These are phyloP conservation scores for Cryptococcus wingfieldii DNA, from an alignment of 1,284 basidiomycete genomes.

Conservation along the genomic window DNA sequence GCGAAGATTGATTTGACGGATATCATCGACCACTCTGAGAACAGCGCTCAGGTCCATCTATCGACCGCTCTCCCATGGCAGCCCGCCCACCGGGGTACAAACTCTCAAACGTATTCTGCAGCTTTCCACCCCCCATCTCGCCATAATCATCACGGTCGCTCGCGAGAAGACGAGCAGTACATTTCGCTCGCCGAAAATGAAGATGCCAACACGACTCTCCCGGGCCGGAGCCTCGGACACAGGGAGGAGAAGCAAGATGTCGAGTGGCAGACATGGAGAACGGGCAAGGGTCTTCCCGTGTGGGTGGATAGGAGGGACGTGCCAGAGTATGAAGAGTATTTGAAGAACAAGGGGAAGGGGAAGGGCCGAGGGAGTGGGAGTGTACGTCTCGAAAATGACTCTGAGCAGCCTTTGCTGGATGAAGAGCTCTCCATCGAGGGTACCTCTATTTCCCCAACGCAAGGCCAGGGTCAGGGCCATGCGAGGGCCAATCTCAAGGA, in stretches of 20 bases:
- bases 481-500: constrained; percentile 51
- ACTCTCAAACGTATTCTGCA: constrained; percentile 14
- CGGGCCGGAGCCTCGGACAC: constrained; percentile 9
- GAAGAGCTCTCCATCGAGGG: not conserved
- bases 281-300: constrained; percentile 22
- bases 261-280: constrained; percentile 11
- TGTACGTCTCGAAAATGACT: not conserved
- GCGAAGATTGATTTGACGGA: constrained; percentile 34
- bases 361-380: not conserved
- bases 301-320: constrained; percentile 20
- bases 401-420: not conserved
- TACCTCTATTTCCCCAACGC: not conserved
- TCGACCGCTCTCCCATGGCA: constrained; percentile 10
- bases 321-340: constrained; percentile 22
- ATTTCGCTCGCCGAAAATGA: not conserved
- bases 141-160: not conserved
- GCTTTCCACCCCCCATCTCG: constrained; percentile 6
- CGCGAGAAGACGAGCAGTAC: not conserved
- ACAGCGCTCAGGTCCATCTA: constrained; percentile 29
- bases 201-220: not conserved
- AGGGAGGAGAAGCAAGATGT: constrained; percentile 4
- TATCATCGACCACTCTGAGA: constrained; percentile 27
- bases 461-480: constrained; percentile 6
- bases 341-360: constrained; percentile 15
- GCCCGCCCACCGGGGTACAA: constrained; percentile 19